phyloP scores from a whole-genome alignment of 1,284 basidiomycete species.

The Trichosporon sp. region DNA sequence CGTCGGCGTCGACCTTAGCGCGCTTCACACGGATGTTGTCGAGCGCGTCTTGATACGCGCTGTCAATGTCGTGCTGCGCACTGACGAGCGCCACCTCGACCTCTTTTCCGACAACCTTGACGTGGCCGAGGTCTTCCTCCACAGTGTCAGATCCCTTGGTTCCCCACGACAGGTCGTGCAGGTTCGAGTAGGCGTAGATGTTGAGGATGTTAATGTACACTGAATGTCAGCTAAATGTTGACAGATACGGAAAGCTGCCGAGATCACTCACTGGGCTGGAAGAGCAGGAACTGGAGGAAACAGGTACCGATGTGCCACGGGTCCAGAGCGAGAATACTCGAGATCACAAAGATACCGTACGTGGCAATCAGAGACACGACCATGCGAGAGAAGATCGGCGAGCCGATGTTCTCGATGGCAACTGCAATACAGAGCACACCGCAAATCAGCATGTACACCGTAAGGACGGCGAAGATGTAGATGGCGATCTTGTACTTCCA shows the following conservation, averaged over 20 bases:
- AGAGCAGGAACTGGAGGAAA: slow-evolving; percentile 79
- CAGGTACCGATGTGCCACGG: slow-evolving; percentile 87
- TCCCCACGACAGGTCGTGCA: slow-evolving; percentile 70
- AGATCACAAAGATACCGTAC: slow-evolving; percentile 75
- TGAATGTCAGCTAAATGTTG: slow-evolving; percentile 8
- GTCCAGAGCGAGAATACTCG: slow-evolving; percentile 83
- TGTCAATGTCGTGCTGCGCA: slow-evolving; percentile 80
- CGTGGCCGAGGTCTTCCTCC: slow-evolving; percentile 72
- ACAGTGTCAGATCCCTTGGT: slow-evolving; percentile 69
- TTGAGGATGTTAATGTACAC: slow-evolving; percentile 23
- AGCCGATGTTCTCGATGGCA: slow-evolving; percentile 59
- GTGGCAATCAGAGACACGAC: slow-evolving; percentile 79
- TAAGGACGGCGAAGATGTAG: slow-evolving; percentile 70
- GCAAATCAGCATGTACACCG: slow-evolving; percentile 65
- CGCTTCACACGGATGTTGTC: slow-evolving; percentile 59
- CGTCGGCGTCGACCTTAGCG: slow-evolving; percentile 32
- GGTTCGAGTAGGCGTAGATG: slow-evolving; percentile 54
- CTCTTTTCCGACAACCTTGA: slow-evolving; percentile 59
- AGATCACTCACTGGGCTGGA: slow-evolving; percentile 52
- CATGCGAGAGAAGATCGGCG: slow-evolving; percentile 65
- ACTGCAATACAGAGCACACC: slow-evolving; percentile 70
- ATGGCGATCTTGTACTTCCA: slow-evolving; percentile 82
- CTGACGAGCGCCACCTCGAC: slow-evolving; percentile 86
- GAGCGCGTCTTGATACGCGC: slow-evolving; percentile 82
- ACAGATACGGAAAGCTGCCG: too few species aligned